Conservation (phyloP, 257 asterid genomes). For the Solanum microdontum region DNA sequence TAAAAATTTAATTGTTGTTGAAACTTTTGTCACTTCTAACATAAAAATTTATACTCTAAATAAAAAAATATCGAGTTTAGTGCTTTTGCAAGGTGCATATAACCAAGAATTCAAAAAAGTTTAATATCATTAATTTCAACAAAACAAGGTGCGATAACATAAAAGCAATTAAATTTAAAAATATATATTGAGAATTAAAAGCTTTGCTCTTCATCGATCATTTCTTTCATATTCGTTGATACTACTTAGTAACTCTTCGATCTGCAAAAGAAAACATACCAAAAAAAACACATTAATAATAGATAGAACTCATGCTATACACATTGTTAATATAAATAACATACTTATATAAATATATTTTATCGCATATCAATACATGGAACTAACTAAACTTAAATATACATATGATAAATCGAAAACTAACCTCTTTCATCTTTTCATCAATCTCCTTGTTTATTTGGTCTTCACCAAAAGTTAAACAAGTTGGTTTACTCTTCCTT, state of each 20-base stretch:
- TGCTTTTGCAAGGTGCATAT: neutral
- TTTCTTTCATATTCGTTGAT: neutral
- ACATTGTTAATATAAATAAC: neutral
- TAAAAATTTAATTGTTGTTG: neutral
- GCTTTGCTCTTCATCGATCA: neutral
- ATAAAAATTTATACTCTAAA: no score
- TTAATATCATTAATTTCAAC: neutral
- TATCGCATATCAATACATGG: neutral
- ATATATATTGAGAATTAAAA: neutral
- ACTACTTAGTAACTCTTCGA: neutral
- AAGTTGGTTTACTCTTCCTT: neutral
- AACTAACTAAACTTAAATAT: neutral
- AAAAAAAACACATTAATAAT: neutral
- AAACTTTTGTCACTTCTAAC: neutral
- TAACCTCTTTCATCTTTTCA: neutral
- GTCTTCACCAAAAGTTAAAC: neutral
- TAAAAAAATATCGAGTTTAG: no score
- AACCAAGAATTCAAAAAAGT: neutral
- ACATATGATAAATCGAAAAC: neutral
- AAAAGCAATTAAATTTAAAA: no score
- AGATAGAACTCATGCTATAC: fast-evolving
- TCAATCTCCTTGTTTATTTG: neutral
- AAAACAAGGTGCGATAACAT: neutral
- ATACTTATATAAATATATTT: no score
- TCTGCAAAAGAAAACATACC: neutral